Conservation (phyloP, 805 yeast genomes). For the Candida rishiriensis region DNA sequence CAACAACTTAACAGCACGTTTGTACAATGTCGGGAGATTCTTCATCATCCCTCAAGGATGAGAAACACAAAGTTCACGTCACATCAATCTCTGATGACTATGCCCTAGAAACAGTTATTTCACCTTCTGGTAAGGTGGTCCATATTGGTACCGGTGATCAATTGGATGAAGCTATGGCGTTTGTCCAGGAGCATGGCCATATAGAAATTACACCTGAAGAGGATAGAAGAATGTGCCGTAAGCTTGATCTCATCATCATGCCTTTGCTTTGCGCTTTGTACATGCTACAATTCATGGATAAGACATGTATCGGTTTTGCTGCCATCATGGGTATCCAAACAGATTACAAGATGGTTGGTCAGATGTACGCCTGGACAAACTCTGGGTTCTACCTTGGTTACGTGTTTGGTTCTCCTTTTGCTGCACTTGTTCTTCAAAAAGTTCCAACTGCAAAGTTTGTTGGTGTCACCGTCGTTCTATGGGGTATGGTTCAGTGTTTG, state of each 20-base stretch:
- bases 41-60: constrained; percentile 10
- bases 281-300: constrained; percentile 58
- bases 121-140: constrained; percentile 4
- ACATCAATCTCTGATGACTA: too few relatives aligned
- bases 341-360: constrained; percentile 46
- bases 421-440: constrained; percentile 41
- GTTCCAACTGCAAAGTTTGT: constrained; percentile 46
- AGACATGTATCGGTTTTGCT: constrained; percentile 48
- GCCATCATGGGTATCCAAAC: constrained; percentile 51
- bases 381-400: constrained; percentile 36
- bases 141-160: constrained; percentile 4
- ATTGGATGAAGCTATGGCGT: constrained; percentile 10
- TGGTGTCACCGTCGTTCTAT: constrained; percentile 39
- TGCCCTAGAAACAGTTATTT: not conserved
- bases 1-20: constrained; percentile 14
- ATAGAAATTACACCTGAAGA: constrained; percentile 7
- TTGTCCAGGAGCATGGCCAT: not conserved
- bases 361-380: constrained; percentile 29
- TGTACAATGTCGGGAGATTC: constrained; percentile 1
- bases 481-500: constrained; percentile 44
- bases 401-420: constrained; percentile 50
- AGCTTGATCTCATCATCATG: constrained; percentile 46
- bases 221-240: constrained; percentile 28
- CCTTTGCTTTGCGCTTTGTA: constrained; percentile 46
- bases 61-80: constrained; percentile 28